Conservation (phyloP, 75 land plant genomes). For the Selaginella tamariscina region DNA sequence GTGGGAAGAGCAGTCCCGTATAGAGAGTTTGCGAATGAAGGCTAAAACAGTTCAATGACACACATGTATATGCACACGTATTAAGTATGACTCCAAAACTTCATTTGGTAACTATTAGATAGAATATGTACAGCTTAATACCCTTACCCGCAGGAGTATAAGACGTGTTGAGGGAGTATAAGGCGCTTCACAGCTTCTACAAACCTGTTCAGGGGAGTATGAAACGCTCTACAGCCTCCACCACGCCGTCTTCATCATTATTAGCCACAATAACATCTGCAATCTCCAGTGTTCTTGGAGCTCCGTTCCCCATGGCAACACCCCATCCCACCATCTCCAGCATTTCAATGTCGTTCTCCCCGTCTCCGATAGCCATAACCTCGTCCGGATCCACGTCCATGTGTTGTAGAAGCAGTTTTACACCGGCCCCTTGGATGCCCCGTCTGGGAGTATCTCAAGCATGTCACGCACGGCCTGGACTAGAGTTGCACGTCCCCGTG, state of each 20-base stretch:
- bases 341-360: constrained; percentile 97
- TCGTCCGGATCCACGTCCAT: constrained; percentile 45
- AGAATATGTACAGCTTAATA: neutral
- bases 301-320: constrained; percentile 67
- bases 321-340: constrained; percentile 70
- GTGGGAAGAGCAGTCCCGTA: neutral
- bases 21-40: neutral
- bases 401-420: constrained; percentile 66
- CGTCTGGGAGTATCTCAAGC: constrained; percentile 77
- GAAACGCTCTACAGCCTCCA: constrained; percentile 65
- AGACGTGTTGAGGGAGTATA: constrained; percentile 36
- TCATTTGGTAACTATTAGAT: neutral
- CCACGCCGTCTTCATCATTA: constrained; percentile 90
- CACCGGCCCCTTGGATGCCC: constrained; percentile 88
- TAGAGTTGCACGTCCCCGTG: constrained; percentile 42
- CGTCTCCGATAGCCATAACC: constrained; percentile 98
- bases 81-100: neutral
- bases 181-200: constrained; percentile 49
- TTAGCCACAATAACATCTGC: constrained; percentile 60
- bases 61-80: neutral
- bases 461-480: constrained; percentile 70
- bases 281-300: constrained; percentile 52
- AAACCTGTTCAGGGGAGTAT: constrained; percentile 35
- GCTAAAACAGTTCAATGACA: neutral
- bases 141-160: neutral